Base-by-base conservation (phyloP, 2,329 filamentous ascomycete genomes). In the Berkeleyomyces basicola region DNA sequence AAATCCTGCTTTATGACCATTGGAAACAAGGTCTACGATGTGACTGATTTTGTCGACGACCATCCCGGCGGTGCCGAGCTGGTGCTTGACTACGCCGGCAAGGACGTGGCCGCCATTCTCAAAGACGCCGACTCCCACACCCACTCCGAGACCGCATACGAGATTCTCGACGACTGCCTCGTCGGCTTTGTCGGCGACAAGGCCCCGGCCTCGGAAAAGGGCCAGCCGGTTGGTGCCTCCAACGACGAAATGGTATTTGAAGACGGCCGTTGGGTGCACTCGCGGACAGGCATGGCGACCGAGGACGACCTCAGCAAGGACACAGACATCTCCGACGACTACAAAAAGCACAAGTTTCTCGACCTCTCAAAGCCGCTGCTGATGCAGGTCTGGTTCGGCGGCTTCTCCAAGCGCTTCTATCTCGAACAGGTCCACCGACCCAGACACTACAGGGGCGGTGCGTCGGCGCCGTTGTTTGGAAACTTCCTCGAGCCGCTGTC, bases 401-500 rank as follows among this genome's bases (percentile, higher is more conserved):
- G 87, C 39, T 99, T 97, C 76, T 83, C 77, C 72, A 99, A 96
- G 73, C 83, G 89, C n/a, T 99, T 99, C 71, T 99, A 99, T 71
- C 81, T 99, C 33, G 86, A 96, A 68, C 93, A 99, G 73, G 88
- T 99, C 61, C 93, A 99, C 72, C 86, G 93, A 53, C 93, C 93
- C 16, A 85, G 93, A 64, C 92, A 99, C 73, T 99, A 97, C 79
- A 95, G 85, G 72, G 92, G 92, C 67, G 93, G 93, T 64, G 84
- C 84, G 66, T 96, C 90, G 5, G 93, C 93, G 44, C 93, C 93
- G 23, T 76, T 99, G 33, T 99, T 99, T 74, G 93, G 93, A 65
- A 97, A 99, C 75, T 95, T 99, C 72, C 78, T 99, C n/a, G 93
- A 99, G 75, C 93, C 93, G n/a, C 76, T 99, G 64, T 91, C 86